Evolutionary conservation across 495 filamentous ascomycete genomes (phyloP).

Genomic region (Tetracladium setigerum): DNA sequence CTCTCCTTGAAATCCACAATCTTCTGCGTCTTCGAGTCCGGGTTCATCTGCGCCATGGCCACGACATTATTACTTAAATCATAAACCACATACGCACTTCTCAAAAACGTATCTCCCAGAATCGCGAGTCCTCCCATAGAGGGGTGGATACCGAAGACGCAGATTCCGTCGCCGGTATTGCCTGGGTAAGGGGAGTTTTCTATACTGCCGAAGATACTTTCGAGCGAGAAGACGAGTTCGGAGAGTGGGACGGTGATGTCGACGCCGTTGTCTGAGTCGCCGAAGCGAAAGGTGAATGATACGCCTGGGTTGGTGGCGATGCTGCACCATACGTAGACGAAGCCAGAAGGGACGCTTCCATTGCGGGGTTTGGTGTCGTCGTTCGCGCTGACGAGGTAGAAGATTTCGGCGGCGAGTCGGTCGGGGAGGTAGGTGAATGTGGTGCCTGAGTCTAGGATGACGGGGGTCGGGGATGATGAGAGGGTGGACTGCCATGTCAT

Average conservation of each 20-base stretch:
- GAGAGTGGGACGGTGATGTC: conserved; percentile 60
- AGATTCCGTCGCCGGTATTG: conserved; percentile 7
- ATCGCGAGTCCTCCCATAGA: conserved; percentile 24
- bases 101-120: conserved; percentile 83
- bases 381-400: conserved; percentile 44
- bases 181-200: conserved; percentile 16
- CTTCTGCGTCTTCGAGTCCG: conserved; percentile 55
- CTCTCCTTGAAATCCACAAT: conserved; percentile 33
- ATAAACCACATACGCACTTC: conserved; percentile 90
- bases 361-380: conserved; percentile 28
- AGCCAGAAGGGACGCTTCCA: conserved; percentile 21
- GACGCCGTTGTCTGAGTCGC: conserved; percentile 45
- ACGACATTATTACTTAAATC: conserved; percentile 81
- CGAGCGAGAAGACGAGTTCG: conserved; percentile 65
- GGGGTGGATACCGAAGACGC: conserved; percentile 18
- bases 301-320: conserved; percentile 48
- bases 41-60: conserved; percentile 76
- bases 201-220: conserved; percentile 19
- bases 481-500: conserved; percentile 28
- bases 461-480: conserved; percentile 41
- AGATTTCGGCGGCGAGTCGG: conserved; percentile 48
- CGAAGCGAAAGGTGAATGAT: conserved; percentile 42
- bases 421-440: conserved; percentile 74
- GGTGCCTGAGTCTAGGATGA: conserved; percentile 82
- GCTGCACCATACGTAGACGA: conserved; percentile 38